These are phyloP conservation scores for Botrytis cinerea DNA, from an alignment of 2,329 filamentous ascomycete species.

Conservation along the genomic window DNA sequence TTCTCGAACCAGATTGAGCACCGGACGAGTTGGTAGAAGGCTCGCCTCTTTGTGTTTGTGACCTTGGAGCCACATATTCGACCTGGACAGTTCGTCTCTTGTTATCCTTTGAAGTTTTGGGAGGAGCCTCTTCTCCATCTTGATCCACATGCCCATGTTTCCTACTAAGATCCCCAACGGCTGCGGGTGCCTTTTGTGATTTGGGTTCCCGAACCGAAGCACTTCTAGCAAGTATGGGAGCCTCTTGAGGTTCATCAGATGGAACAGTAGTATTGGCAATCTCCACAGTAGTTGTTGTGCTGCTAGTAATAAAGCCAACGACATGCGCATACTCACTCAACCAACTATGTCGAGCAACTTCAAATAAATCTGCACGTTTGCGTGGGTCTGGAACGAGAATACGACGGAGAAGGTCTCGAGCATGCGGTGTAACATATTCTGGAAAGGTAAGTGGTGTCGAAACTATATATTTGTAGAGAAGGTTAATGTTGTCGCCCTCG, in stretches of 20 bases:
- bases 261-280: conserved; percentile 77
- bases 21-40: conserved; percentile 32
- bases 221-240: conserved; percentile 72
- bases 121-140: conserved; percentile 62
- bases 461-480: conserved; percentile 98
- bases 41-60: conserved; percentile 72
- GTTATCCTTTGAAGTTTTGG: conserved; percentile 71
- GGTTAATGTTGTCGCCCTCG: conserved; percentile 98
- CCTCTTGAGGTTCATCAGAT: conserved; percentile 56
- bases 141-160: conserved; percentile 75
- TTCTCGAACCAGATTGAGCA: conserved; percentile 45
- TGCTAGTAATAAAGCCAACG: conserved; percentile 95
- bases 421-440: conserved; percentile 97
- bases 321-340: conserved; percentile 95
- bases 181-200: conserved; percentile 55
- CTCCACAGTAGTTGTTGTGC: conserved; percentile 82
- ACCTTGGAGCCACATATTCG: conserved; percentile 92
- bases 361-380: conserved; percentile 92
- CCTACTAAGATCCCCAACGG: conserved; percentile 65
- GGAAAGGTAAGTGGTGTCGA: conserved; percentile 96
- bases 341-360: conserved; percentile 98
- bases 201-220: conserved; percentile 92
- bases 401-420: conserved; percentile 84
- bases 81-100: conserved; percentile 96
- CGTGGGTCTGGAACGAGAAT: conserved; percentile 95